These are phyloP conservation scores for Physocladia obscura DNA, from an alignment of 192 early-diverging fungal species.

Conservation along the genomic window DNA sequence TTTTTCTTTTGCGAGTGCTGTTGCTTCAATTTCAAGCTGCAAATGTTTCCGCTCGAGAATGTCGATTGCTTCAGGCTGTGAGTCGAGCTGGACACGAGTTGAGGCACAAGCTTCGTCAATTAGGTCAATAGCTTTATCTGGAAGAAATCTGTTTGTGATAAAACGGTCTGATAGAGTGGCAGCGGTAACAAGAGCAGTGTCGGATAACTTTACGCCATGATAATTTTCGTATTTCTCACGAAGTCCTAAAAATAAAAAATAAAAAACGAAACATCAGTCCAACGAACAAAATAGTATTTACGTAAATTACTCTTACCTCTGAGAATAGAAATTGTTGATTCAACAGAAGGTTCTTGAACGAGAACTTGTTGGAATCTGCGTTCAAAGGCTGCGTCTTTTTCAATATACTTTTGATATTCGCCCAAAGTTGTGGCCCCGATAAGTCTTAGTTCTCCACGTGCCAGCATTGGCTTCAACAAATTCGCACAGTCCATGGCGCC, in stretches of 20 bases:
- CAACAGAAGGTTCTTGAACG: constrained; percentile 73
- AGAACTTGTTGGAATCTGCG: constrained; percentile 75
- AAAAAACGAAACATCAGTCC: no score
- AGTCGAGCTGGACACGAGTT: constrained; percentile 92
- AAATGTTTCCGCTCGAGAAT: constrained; percentile 87
- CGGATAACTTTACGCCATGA: constrained; percentile 72
- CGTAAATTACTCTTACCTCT: no score
- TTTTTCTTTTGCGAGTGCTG: constrained; percentile 91
- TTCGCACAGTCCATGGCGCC: constrained; percentile 97
- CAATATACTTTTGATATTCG: constrained; percentile 93
- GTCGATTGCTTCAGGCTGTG: constrained; percentile 95
- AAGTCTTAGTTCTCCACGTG: constrained; percentile 90
- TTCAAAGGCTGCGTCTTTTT: constrained; percentile 83
- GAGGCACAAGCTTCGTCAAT: constrained; percentile 97
- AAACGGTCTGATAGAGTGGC: constrained; percentile 72
- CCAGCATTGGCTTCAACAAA: constrained; percentile 95
- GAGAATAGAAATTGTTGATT: constrained; percentile 75
- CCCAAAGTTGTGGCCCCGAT: constrained; percentile 95
- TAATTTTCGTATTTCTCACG: constrained; percentile 76
- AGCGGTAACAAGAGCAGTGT: constrained; percentile 72
- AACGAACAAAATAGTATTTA: no score
- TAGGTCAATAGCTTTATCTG: constrained; percentile 80
- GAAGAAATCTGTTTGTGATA: constrained; percentile 75
- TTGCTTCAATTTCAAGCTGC: constrained; percentile 95
- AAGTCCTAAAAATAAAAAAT: no score